These are phyloP conservation scores for Crucibulum laeve DNA, from an alignment of 768 basidiomycete species.

Conservation along the genomic window DNA sequence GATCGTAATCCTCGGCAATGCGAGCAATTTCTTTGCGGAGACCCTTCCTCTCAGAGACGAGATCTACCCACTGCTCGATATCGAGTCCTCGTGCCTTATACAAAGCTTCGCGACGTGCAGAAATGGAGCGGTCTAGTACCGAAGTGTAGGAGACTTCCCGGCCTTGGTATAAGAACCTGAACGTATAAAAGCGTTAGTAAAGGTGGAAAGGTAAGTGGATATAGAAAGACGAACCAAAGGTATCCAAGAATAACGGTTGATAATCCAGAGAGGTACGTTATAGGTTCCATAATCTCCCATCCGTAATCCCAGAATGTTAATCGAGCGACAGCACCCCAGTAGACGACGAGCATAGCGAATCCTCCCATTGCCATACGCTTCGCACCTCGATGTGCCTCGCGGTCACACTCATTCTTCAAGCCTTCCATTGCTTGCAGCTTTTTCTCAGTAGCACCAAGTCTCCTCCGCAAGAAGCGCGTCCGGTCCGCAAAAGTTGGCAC, in stretches of 20 bases:
- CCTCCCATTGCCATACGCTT: constrained; percentile 53
- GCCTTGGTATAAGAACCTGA: constrained; percentile 55
- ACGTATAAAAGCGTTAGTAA: not conserved
- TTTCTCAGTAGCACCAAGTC: constrained; percentile 36
- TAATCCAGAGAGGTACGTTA: constrained; percentile 62
- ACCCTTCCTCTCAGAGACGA: constrained; percentile 42
- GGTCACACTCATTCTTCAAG: constrained; percentile 53
- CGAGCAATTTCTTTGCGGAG: constrained; percentile 49
- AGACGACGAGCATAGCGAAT: constrained; percentile 53
- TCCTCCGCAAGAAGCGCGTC: constrained; percentile 51
- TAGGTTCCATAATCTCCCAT: constrained; percentile 68
- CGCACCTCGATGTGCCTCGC: constrained; percentile 52
- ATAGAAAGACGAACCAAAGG: constrained; percentile 36
- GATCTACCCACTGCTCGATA: constrained; percentile 56
- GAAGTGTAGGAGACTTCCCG: constrained; percentile 65
- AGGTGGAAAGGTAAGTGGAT: not conserved
- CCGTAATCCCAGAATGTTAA: constrained; percentile 62
- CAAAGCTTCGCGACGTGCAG: constrained; percentile 47
- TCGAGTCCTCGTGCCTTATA: constrained; percentile 58
- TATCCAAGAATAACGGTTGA: constrained; percentile 60
- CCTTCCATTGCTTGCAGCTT: constrained; percentile 47
- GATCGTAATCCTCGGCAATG: constrained; percentile 61
- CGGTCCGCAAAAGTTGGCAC: constrained; percentile 63
- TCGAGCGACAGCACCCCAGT: constrained; percentile 63
- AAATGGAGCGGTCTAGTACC: constrained; percentile 54